Conservation (phyloP, 2,329 filamentous ascomycete species). For the Chaetomium strumarium region DNA sequence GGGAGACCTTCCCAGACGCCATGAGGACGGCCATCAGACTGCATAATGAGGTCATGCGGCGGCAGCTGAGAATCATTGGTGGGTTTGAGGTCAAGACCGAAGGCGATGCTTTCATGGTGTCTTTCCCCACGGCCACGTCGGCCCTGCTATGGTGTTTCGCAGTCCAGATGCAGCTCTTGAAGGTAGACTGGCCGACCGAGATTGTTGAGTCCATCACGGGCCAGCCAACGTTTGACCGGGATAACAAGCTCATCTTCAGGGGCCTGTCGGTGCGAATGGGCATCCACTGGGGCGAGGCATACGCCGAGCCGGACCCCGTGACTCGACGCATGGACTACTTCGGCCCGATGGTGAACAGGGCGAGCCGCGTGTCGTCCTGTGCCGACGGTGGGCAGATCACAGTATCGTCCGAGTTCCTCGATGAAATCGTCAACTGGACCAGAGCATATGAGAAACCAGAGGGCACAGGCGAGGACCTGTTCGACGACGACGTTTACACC, state of each 20-base stretch:
- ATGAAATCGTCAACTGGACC: slow-evolving; percentile 85
- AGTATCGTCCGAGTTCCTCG: slow-evolving; percentile 94
- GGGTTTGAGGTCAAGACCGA: slow-evolving; percentile 99
- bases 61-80: slow-evolving; percentile 86
- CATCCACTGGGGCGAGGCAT: slow-evolving; percentile 89
- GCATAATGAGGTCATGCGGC: slow-evolving; percentile 94
- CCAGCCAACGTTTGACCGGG: slow-evolving; percentile 73
- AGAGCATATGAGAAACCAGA: slow-evolving; percentile 87
- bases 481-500: slow-evolving; percentile 69
- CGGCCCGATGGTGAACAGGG: slow-evolving; percentile 97
- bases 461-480: slow-evolving; percentile 64
- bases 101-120: slow-evolving; percentile 99
- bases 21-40: slow-evolving; percentile 97
- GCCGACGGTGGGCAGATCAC: slow-evolving; percentile 96
- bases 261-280: slow-evolving; percentile 96
- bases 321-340: slow-evolving; percentile 99
- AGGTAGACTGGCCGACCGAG: slow-evolving; percentile 89
- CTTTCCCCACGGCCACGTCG: slow-evolving; percentile 91
- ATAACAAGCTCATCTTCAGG: slow-evolving; percentile 85
- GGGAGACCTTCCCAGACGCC: slow-evolving; percentile 90
- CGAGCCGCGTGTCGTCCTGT: slow-evolving; percentile 86
- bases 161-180: slow-evolving; percentile 80
- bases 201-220: slow-evolving; percentile 83
- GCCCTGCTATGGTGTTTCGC: slow-evolving; percentile 95
- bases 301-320: slow-evolving; percentile 92